A percentile compares a stretch with the other conserved stretches of the same genome.
These are phyloP conservation scores for Lolium multiflorum DNA, from an alignment of 176 grass and related monocot genomes.

Conservation along the genomic window DNA sequence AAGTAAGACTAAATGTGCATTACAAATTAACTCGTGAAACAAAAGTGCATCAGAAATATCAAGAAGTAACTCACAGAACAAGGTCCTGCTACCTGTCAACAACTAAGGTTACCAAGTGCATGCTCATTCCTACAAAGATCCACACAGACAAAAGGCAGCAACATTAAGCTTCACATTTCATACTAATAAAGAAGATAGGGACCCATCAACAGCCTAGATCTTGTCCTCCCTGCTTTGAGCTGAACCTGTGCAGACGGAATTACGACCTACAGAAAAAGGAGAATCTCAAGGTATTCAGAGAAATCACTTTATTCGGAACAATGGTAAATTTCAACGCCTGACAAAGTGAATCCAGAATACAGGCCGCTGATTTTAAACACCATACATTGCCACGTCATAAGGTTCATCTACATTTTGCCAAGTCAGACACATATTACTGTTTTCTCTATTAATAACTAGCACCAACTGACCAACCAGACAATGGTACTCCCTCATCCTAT, in stretches of 20 bases:
- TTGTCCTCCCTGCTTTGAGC: conserved; percentile 4
- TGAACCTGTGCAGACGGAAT: background rate
- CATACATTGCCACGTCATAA: background rate
- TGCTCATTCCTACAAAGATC: background rate
- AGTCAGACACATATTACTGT: background rate
- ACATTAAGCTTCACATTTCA: background rate
- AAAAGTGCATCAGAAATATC: background rate
- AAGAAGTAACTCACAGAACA: background rate
- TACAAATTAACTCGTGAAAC: background rate
- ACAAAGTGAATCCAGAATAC: background rate
- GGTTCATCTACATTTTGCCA: background rate
- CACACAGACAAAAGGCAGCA: background rate
- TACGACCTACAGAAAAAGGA: background rate
- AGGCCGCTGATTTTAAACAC: background rate
- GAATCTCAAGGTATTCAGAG: background rate
- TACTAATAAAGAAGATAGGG: background rate
- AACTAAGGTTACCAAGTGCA: background rate
- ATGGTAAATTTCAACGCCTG: background rate
- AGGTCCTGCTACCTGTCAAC: background rate
- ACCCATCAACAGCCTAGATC: background rate
- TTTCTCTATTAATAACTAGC: background rate
- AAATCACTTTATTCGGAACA: background rate
- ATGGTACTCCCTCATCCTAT: background rate
- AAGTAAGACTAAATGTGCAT: background rate
- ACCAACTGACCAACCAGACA: background rate